phyloP scores from a whole-genome alignment of 208 protist genomes.

The Acanthamoeba lenticulata region DNA sequence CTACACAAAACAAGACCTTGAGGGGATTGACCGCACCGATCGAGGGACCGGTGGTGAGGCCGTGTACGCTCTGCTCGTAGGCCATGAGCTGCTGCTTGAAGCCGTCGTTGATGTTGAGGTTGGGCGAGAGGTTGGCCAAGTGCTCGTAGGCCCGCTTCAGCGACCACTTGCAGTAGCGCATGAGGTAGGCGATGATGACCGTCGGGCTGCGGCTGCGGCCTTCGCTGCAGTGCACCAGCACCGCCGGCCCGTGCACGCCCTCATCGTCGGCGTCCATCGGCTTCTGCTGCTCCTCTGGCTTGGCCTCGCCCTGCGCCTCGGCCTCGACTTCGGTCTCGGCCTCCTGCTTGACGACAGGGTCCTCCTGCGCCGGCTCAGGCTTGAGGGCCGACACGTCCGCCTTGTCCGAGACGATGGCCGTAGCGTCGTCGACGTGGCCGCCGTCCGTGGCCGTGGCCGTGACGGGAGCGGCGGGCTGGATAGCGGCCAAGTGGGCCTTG shows the following conservation, averaged over 20 bases:
- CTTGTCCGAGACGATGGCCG: too few species aligned
- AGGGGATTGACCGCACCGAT: not conserved
- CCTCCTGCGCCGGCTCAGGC: too few species aligned
- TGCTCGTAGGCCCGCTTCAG: conserved; percentile 47
- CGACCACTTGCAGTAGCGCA: conserved; percentile 52
- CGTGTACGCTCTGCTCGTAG: conserved; percentile 14
- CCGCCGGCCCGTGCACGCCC: not conserved
- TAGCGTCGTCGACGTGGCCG: too few species aligned
- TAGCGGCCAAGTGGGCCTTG: not conserved
- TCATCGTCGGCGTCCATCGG: not conserved
- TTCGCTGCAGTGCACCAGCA: conserved; percentile 47
- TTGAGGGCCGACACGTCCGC: too few species aligned
- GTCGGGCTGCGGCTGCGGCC: conserved; percentile 43
- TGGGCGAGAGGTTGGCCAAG: conserved; percentile 5
- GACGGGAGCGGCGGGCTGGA: not conserved
- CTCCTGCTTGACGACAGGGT: too few species aligned
- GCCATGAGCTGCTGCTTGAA: conserved; percentile 45
- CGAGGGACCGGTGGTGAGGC: not conserved
- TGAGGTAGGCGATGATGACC: conserved; percentile 47
- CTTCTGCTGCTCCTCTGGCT: not conserved
- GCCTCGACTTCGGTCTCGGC: not conserved
- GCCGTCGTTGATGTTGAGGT: conserved; percentile 59
- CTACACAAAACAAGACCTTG: too few species aligned
- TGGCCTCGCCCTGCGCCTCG: not conserved
- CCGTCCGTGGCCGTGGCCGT: not conserved